A percentile compares a stretch with the other conserved stretches of the same genome.
Evolutionary conservation across 345 rosid genomes (phyloP).

Genomic region (Hibiscus syriacus): DNA sequence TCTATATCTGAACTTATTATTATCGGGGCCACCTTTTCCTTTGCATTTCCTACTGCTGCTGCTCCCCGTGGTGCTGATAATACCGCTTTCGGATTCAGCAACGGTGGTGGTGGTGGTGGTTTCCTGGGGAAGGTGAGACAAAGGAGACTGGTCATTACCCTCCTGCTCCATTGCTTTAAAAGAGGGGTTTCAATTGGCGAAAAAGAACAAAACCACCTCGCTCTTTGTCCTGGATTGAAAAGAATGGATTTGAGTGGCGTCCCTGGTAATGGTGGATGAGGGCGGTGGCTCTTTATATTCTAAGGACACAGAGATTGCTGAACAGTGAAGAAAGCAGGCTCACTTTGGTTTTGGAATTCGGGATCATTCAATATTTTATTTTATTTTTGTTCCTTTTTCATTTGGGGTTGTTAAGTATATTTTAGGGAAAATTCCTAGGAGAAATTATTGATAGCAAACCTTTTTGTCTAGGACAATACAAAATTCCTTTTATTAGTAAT

Average conservation of each 20-base stretch:
- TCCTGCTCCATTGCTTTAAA: conserved; percentile 3
- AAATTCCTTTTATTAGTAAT: not conserved
- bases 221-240: conserved; percentile 18
- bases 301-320: conserved; percentile 14
- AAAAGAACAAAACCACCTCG: conserved; percentile 20
- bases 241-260: conserved; percentile 10
- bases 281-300: conserved; percentile 30
- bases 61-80: not conserved
- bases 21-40: conserved; percentile 69
- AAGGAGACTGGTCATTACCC: conserved; percentile 11
- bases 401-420: not conserved
- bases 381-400: not conserved
- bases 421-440: not conserved
- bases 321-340: conserved; percentile 11
- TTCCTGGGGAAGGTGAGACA: conserved; percentile 26
- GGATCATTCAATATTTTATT: conserved; percentile 4
- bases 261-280: conserved; percentile 34
- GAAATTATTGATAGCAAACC: not conserved
- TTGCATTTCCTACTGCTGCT: conserved; percentile 27
- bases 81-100: not conserved
- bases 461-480: not conserved
- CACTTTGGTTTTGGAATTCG: conserved; percentile 13
- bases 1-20: conserved; percentile 52
- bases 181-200: conserved; percentile 6
- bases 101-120: conserved; percentile 18